Base-by-base conservation (phyloP, 2,329 filamentous ascomycete genomes). In the Beauveria australis region DNA sequence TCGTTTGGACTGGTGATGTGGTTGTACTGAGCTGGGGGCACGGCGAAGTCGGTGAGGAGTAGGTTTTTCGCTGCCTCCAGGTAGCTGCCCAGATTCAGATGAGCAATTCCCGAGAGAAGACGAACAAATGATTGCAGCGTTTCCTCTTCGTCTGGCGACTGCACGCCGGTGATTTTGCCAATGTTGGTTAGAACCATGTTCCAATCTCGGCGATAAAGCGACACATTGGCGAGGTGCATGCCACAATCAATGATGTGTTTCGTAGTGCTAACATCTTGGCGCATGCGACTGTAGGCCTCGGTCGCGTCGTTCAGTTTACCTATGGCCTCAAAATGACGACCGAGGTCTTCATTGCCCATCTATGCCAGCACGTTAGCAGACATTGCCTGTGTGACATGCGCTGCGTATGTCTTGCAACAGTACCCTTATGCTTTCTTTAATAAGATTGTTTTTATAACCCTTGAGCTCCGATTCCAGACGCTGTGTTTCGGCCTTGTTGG, bases 321-420 rank as follows among this genome's bases (percentile, higher is more conserved):
- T 18, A 85, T 91, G 43, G 80, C 80, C 73, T 95, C 90, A 64
- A 89, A 88, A 74, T 96, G 92, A 63, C 85, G 86, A 47, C 91
- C 94, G 5, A 97, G 79, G 67, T 97, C 94, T 73, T 97, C 92
- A 68, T 97, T 89, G 49, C 91, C 93, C 86, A 97, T 97, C 90
- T 96, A 66, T 19, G 22, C 49, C 52, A 51, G 6, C 18, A 10
- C n/a, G 64, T 67, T 52, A 64, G 60, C 44, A 5, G 19, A 16
- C 51, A 18, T 18, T 8, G 16, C 7, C 14, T 22, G 24, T 10
- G 33, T 3, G 40, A 14, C 14, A 3, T 24, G 19, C 8, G 28
- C 37, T 30, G 22, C 1, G 19, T 9, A 19, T 28, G 14, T 26
- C 5, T 33, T 18, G 37, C 7, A 43, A 43, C 24, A 44, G 51